Evolutionary conservation across 768 basidiomycete genomes (phyloP), one percentile per base, ranked within the genome.

Genomic region (Amanita inopinata): DNA sequence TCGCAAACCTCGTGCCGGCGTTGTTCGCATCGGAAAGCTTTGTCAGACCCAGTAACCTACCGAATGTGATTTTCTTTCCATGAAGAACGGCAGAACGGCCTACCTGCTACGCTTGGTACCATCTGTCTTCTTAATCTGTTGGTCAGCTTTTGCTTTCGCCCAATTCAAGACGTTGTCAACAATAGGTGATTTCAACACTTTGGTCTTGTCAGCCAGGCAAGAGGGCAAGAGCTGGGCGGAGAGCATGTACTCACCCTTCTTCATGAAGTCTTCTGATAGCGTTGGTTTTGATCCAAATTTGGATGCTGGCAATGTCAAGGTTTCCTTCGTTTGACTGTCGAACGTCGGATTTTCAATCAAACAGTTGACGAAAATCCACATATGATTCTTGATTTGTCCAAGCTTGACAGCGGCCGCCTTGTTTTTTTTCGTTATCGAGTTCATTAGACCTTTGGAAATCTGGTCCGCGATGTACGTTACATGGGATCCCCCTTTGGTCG

Each of bases 261-360:
- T 98, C 70, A 94, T 74, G 58, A 97, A 98, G 0, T 96, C 92
- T 40, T 98, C 94, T 1, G 84, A 77, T 9, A 97, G 55, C 2
- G 61, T 62, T 2, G 91, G 88, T 60, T 83, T 94, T 33, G 83
- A 83, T 7, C 92, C 89, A 56, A 98, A 99, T 61, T 94, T 94
- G 22, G 78, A 80, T 14, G 83, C 66, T 2, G 82, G 80, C 33
- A 97, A 64, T 1, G 93, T 98, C 51, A 99, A 65, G 3, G 81
- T 85, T 60, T 99, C 96, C 67, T 99, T 99, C 27, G 96, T 97
- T 62, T 99, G 96, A 71, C 89, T 92, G 71, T 99, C 94, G 62
- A 99, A 99, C 1, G 91, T 89, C 6, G 96, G 94, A 56, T 99
- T 99, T 65, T 94, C 93, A 51, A 99, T 83, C 47, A 96, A 69